Evolutionary conservation across 2,329 filamentous ascomycete genomes (phyloP), one percentile per base, ranked within the genome.

Genomic region (Scytalidium lignicola): DNA sequence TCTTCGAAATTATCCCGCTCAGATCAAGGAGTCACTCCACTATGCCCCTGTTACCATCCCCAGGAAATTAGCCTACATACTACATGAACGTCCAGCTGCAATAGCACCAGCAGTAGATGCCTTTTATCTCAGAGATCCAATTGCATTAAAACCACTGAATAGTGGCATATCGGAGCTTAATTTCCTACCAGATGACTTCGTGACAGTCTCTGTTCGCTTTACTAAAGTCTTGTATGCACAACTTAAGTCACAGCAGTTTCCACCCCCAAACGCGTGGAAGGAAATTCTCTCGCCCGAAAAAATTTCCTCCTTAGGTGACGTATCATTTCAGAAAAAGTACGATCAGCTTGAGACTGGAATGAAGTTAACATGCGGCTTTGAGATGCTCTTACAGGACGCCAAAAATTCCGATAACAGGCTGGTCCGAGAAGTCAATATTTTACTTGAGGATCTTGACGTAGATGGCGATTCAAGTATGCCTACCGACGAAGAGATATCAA

Each of bases 181-280:
- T 2, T 95, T 99, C 59, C 77, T 83, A 2, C 90, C 90, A 0
- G 69, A 77, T 42, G 92, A 97, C 63, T 79, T 95, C 37, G 86
- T 96, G 9, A 85, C 82, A 0, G 73, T 89, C 22, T 91, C 88
- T 59, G 80, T 88, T 23, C 83, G 79, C 41, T 96, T 97, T 65
- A 96, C 90, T 3, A 90, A 85, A 64, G 85, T 95, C 0, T 81
- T 95, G 2, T 99, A 88, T 64, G 93, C 95, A 4, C 93, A 99
- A 64, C 70, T 99, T 7, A 86, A 85, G 52, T 90, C 88, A 15
- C 93, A 99, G 64, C 79, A 86, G 20, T 96, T 96, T 44, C 72
- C 82, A 1, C 76, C 87, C 0, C 82, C 82, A 2, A 71, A 74
- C 21, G 70, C 58, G 32, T 82, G 73, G 82, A 70, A 64, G 53